Percentiles rank a stretch among this genome's conserved stretches.
Evolutionary conservation across 768 basidiomycete genomes (phyloP).

Genomic region (Termitomyces sp.): DNA sequence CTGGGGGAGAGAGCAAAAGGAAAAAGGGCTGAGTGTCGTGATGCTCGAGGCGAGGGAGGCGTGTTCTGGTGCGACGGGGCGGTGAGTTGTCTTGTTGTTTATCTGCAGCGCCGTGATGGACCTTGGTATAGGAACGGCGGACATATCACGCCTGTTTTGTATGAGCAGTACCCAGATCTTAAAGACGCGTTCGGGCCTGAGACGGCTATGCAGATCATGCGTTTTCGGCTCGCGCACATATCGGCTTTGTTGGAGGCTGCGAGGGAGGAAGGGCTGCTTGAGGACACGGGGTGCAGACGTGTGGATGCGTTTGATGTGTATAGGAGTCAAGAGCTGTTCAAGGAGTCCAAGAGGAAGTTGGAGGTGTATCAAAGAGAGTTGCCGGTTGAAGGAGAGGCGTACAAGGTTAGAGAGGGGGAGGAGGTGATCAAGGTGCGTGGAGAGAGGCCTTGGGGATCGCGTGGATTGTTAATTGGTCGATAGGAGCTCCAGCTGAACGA

Average conservation of each 20-base stretch:
- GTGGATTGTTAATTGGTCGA: neutral
- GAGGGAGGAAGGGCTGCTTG: conserved; percentile 48
- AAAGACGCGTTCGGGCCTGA: conserved; percentile 43
- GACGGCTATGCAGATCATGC: conserved; percentile 49
- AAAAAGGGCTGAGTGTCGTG: conserved; percentile 43
- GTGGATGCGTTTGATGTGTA: conserved; percentile 62
- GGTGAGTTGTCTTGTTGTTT: conserved; percentile 33
- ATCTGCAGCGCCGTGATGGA: no score
- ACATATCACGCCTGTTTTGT: conserved; percentile 58
- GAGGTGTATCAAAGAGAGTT: conserved; percentile 45
- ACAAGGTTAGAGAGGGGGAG: conserved; percentile 28
- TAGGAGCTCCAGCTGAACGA: conserved; percentile 51
- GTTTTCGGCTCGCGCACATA: conserved; percentile 61
- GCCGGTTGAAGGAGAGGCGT: conserved; percentile 41
- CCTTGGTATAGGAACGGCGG: conserved; percentile 56
- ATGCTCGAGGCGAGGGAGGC: conserved; percentile 81
- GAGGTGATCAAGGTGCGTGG: conserved; percentile 28
- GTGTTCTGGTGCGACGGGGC: conserved; percentile 72
- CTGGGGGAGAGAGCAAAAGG: conserved; percentile 17
- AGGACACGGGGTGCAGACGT: conserved; percentile 52
- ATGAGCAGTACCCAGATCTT: conserved; percentile 52
- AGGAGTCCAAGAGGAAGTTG: conserved; percentile 41
- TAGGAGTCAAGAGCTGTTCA: conserved; percentile 38
- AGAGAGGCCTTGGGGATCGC: neutral
- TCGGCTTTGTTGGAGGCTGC: conserved; percentile 45